These are phyloP conservation scores for Candida taoyuanica DNA, from an alignment of 805 yeast genomes.

Conservation along the genomic window DNA sequence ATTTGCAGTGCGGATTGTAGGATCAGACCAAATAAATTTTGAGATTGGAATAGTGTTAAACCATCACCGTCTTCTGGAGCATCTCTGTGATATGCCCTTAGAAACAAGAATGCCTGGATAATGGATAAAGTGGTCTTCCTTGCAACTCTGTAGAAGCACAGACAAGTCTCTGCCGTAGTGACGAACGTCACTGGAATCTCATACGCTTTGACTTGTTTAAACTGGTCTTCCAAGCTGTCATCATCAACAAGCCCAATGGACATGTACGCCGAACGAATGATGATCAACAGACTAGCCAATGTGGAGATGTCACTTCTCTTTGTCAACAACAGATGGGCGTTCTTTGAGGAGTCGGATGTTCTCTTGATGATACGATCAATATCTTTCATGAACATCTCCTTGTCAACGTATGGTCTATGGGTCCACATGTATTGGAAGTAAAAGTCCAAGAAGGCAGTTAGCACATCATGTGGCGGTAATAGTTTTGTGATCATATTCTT, in stretches of 20 bases:
- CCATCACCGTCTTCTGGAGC: slow-evolving; percentile 47
- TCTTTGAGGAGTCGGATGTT: slow-evolving; percentile 23
- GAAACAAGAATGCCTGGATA: slow-evolving; percentile 38
- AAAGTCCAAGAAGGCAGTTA: slow-evolving; percentile 36
- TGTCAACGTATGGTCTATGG: slow-evolving; percentile 42
- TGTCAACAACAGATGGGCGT: slow-evolving; percentile 28
- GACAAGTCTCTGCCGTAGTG: slow-evolving; percentile 36
- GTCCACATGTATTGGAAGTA: slow-evolving; percentile 42
- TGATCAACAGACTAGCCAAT: slow-evolving; percentile 35
- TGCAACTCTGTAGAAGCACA: slow-evolving; percentile 36
- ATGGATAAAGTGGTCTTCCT: slow-evolving; percentile 33
- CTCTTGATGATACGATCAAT: slow-evolving; percentile 34
- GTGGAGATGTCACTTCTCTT: slow-evolving; percentile 36
- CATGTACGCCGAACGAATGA: slow-evolving; percentile 37
- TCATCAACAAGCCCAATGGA: slow-evolving; percentile 26
- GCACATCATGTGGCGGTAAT: slow-evolving; percentile 34
- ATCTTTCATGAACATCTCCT: slow-evolving; percentile 28
- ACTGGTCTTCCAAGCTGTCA: slow-evolving; percentile 3
- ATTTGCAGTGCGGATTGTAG: slow-evolving; percentile 40
- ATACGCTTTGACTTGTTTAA: slow-evolving; percentile 19
- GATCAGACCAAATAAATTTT: slow-evolving; percentile 32
- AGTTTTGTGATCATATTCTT: slow-evolving; percentile 29
- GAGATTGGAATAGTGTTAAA: slow-evolving; percentile 35
- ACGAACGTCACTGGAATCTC: slow-evolving; percentile 36
- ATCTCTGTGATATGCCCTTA: slow-evolving; percentile 35